Conservation (phyloP, 2,329 filamentous ascomycete species). For the Botrytis porri region DNA sequence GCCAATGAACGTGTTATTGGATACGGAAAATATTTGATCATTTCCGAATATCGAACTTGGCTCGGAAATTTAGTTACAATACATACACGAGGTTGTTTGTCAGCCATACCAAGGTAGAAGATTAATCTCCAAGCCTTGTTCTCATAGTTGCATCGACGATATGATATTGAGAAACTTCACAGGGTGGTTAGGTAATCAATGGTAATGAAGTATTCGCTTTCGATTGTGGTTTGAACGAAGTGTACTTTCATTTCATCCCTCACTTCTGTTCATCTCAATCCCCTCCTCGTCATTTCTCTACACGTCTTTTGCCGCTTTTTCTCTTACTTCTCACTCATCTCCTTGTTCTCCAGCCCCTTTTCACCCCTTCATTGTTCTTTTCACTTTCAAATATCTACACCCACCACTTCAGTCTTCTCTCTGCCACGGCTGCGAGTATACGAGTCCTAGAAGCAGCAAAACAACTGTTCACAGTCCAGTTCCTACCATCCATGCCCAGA, state of each 20-base stretch:
- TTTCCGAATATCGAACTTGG: neutral
- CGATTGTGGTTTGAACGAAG: neutral
- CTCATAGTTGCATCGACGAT: neutral
- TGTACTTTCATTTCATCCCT: neutral
- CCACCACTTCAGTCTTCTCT: neutral
- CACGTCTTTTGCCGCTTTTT: too few relatives aligned
- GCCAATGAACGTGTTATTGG: neutral
- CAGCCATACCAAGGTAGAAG: neutral
- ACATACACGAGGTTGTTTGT: slow-evolving; percentile 4
- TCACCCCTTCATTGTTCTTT: neutral
- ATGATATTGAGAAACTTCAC: neutral
- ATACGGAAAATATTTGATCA: neutral
- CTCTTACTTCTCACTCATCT: too few relatives aligned
- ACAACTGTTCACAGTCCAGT: neutral
- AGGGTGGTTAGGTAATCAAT: neutral
- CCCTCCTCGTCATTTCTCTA: neutral
- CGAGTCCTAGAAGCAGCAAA: neutral
- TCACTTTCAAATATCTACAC: neutral
- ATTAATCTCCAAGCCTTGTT: neutral
- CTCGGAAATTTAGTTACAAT: neutral
- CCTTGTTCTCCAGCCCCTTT: too few relatives aligned
- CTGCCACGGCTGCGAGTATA: neutral
- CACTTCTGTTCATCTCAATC: neutral
- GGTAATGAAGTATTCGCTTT: neutral
- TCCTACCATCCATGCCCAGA: neutral